Base-by-base conservation (phyloP, 2,329 filamentous ascomycete genomes). In the Fusarium sp. region DNA sequence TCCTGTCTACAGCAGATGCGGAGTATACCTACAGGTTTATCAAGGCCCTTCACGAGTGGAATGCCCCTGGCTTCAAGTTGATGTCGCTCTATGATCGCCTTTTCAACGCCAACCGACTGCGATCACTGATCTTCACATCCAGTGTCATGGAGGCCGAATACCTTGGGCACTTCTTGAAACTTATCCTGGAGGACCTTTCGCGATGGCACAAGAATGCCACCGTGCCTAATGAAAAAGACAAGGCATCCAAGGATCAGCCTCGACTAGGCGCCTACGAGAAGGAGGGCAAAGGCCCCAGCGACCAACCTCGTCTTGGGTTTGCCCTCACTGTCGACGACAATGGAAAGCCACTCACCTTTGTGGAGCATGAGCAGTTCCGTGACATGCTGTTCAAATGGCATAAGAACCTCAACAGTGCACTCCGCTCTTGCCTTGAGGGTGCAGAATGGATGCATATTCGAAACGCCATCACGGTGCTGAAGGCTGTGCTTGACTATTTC, bases 361-460 rank as follows among this genome's bases (percentile, higher is more conserved):
- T 98, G 69, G 93, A 95, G 66, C 97, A 95, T 81, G 94, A 95
- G 74, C 91, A 95, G 64, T 99, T 97, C 85, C 92, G 95, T 59
- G 92, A 94, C 76, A 85, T 97, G 62, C 87, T 98, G 35, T 97
- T 93, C 86, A 93, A 94, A 77, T 98, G 96, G 95, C 97, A 99
- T 82, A 91, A 93, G 77, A 91, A 93, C 73, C 85, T 99, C 50
- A 93, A 93, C 77, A 90, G 86, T 59, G 94, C 96, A 3, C 86
- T 99, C 64, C 95, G 95, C 80, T 89, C 89, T 40, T 98, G 96
- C 80, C 88, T 99, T 56, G 91, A 91, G 20, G 92, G 93, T 31
- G 91, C 90, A 35, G 96, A 98, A 83, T 99, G 97, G 90, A 98
- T 98, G 93, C 95, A 98, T 82, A 97, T 98, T 80, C 92, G 96